Conservation (phyloP, 306 rosid species). For the Malus sieversii region DNA sequence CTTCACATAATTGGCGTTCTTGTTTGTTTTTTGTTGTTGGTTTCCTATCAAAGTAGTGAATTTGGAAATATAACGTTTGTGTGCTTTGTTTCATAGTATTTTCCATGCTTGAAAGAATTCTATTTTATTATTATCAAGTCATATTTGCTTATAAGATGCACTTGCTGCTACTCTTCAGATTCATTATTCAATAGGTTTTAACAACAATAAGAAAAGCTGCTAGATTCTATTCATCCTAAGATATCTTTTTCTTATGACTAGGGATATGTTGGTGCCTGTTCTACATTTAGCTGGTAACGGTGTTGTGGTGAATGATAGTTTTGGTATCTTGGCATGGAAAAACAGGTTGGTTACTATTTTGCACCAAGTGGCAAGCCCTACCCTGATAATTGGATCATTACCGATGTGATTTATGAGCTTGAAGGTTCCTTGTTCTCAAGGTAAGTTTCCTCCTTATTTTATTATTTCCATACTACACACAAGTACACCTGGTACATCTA, state of each 20-base stretch:
- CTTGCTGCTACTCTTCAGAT: background rate
- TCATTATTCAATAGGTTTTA: slow-evolving; percentile 1
- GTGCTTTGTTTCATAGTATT: background rate
- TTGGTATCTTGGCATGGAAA: slow-evolving; percentile 38
- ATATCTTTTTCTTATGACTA: slow-evolving; percentile 20
- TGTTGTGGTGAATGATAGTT: slow-evolving; percentile 34
- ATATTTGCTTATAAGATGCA: background rate
- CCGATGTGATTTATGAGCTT: slow-evolving; percentile 70
- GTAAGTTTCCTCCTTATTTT: slow-evolving; percentile 24
- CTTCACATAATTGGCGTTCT: background rate
- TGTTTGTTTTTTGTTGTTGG: background rate
- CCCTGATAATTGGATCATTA: slow-evolving; percentile 99
- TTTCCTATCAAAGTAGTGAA: background rate
- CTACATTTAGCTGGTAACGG: slow-evolving; percentile 17
- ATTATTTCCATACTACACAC: background rate
- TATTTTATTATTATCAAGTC: background rate
- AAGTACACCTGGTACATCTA: background rate
- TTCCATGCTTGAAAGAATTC: background rate
- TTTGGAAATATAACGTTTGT: slow-evolving; percentile 14
- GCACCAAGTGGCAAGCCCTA: slow-evolving; percentile 99
- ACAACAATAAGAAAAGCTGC: slow-evolving; percentile 12
- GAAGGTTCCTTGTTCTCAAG: slow-evolving; percentile 85
- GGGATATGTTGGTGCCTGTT: slow-evolving; percentile 25
- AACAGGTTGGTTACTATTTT: slow-evolving; percentile 98
- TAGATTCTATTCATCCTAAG: slow-evolving; percentile 17